Base-by-base conservation (phyloP, 1,284 basidiomycete species). In the Leccinum huronense region DNA sequence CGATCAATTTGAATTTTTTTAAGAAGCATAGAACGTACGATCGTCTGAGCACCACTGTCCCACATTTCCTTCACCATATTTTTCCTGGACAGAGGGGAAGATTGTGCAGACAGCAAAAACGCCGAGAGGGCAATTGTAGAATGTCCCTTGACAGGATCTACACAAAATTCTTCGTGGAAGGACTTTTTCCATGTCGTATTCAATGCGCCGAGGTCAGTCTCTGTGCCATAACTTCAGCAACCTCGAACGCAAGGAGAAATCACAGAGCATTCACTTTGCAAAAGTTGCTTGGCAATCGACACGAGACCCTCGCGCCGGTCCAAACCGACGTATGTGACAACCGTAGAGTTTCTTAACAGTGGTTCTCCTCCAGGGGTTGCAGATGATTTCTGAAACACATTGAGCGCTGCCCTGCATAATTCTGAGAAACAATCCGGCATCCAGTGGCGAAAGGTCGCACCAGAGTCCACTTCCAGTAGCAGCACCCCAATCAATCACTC, bases 1-100 rank as follows among this genome's bases (percentile, higher is more conserved):
- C 30, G 36, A 60, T 70, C 42, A 67, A 61, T 31, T 58, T 27
- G 6, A 48, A 34, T 16, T 61, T 34, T 68, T 66, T 62, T 48
- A 63, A 59, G 70, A 67, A 67, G 65, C 71, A 33, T 61, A 33
- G 48, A 16, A 72, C 82, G 69, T 70, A 93, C 91, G 59, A 95
- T 86, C 14, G 87, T 84, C 70, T 90, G 85, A 38, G 94, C 94
- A 36, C 91, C 93, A 68, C 91, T 94, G 58, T 92, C 83, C 95
- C 95, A 97, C 83, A 97, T 91, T 70, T 93, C 86, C 69, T 89
- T 87, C 7, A 96, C 83, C 54, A 94, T 76, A 4, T 83, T 79
- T 75, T 88, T 89, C 58, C 91, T 85, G 5, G 86, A 83, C 8
- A 85, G 70, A 53, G 86, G 77, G 10, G 83, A 88, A 2, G 86